Percentiles rank a stretch among this genome's conserved stretches.
These are phyloP conservation scores for Colletotrichum cordylinicola DNA, from an alignment of 2,329 filamentous ascomycete genomes.

Conservation along the genomic window DNA sequence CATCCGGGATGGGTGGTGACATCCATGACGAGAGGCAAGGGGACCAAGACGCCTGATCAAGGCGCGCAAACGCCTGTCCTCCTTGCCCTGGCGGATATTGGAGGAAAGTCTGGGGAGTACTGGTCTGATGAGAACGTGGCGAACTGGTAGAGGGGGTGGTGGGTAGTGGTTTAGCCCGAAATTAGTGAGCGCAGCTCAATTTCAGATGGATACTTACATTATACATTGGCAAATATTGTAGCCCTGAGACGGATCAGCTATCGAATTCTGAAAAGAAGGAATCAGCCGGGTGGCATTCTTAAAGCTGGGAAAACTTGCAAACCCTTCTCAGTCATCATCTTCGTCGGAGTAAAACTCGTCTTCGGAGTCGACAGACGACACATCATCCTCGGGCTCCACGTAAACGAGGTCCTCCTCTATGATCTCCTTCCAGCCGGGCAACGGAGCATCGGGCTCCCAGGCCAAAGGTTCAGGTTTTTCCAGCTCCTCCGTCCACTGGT, in stretches of 20 bases:
- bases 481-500: not conserved
- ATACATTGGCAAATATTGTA: not conserved
- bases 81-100: constrained; percentile 45
- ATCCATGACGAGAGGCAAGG: constrained; percentile 49
- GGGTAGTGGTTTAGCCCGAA: not conserved
- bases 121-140: constrained; percentile 41
- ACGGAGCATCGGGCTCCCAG: not conserved
- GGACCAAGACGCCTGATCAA: constrained; percentile 44
- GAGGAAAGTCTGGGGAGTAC: constrained; percentile 38
- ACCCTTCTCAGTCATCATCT: not conserved
- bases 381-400: not conserved
- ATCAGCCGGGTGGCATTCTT: not conserved
- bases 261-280: not conserved
- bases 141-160: constrained; percentile 31
- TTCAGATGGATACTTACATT: accelerated
- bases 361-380: not conserved
- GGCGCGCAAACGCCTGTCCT: constrained; percentile 49
- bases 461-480: accelerated
- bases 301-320: not conserved
- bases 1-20: constrained; percentile 51
- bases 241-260: not conserved
- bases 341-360: not conserved
- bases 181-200: not conserved
- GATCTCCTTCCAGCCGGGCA: not conserved
- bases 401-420: not conserved